Base-by-base conservation (phyloP, 768 basidiomycete species). In the Lentinula guzmanii region DNA sequence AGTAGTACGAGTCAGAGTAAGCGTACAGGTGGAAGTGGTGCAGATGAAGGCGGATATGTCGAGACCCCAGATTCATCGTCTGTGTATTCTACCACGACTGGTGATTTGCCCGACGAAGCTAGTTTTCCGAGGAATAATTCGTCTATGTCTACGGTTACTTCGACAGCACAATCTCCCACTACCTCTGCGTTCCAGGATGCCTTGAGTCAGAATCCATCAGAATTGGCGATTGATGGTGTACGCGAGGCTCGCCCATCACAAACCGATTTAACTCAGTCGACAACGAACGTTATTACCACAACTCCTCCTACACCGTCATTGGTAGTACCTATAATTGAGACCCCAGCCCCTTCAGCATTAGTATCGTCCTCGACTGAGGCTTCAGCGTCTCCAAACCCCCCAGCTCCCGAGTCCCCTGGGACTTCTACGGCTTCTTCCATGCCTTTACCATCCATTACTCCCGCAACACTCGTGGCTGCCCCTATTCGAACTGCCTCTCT, bases 151-250 rank as follows among this genome's bases (percentile, higher is more conserved):
- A 70, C 81, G 3, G 68, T 71, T 4, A 13, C 7, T 42, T 39
- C 59, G 4, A 34, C 41, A 31, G 41, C 50, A 5, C 78, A 82
- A 4, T 91, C 90, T 9, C 90, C 90, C 1, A 89, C 89, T 3
- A 85, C 80, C 5, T 91, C 90, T n/a, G 88, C 87, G n/a, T 92
- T 92, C 73, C 82, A 84, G 31, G 88, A 90, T 65, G 82, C 79
- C 15, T 69, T 82, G 45, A 78, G 76, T 43, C 18, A 34, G 24
- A 56, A 43, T 56, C 55, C 55, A 11, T 56, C 55, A 10, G 55
- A 56, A 21, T 28, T 56, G 41, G 18, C 10, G 3, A 15, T 56
- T 42, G 41, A 43, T 16, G 42, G 13, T 16, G n/a, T 9, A 15
- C 15, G 31, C 5, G 18, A 54, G 0, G 35, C 35, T 33, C 28